A percentile compares a stretch with the other conserved stretches of the same genome.
These are phyloP conservation scores for Blastocystis sp. DNA, from an alignment of 352 stramenopile species.

Conservation along the genomic window DNA sequence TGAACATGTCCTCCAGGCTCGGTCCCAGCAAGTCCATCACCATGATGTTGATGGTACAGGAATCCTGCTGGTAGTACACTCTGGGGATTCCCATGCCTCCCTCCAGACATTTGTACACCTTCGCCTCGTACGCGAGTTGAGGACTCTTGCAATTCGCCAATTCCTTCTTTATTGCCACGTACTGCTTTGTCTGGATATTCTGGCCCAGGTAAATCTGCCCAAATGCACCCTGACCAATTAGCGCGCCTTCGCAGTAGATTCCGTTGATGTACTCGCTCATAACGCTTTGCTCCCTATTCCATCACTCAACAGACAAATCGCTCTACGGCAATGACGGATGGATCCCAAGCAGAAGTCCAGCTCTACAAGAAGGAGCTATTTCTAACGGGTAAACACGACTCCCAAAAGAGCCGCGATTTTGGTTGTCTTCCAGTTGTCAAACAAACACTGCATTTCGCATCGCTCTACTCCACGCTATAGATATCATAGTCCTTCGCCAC, in stretches of 20 bases:
- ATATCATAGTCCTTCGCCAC: neutral
- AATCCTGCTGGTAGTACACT: constrained; percentile 15
- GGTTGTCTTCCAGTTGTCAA: neutral
- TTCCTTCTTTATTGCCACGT: constrained; percentile 97
- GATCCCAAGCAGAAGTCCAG: no score
- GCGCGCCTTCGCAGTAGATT: constrained; percentile 10
- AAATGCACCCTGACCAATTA: constrained; percentile 96
- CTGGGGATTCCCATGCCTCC: constrained; percentile 76
- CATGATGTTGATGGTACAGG: constrained; percentile 88
- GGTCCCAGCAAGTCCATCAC: constrained; percentile 96
- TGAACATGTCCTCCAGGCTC: constrained; percentile 90
- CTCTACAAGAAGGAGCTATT: no score
- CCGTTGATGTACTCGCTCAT: constrained; percentile 52
- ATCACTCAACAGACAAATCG: no score
- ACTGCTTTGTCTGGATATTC: constrained; percentile 77
- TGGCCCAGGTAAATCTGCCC: constrained; percentile 98
- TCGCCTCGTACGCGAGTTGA: constrained; percentile 97
- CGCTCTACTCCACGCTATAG: neutral
- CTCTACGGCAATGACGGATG: no score
- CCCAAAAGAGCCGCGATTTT: neutral
- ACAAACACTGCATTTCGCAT: neutral
- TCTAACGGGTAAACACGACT: neutral
- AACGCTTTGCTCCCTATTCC: neutral
- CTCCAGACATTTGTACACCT: constrained; percentile 98
- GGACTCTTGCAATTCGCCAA: constrained; percentile 83